Evolutionary conservation across 2,329 filamentous ascomycete species (phyloP), one percentile per base, ranked within the genome.

Genomic region (Claviceps capensis): DNA sequence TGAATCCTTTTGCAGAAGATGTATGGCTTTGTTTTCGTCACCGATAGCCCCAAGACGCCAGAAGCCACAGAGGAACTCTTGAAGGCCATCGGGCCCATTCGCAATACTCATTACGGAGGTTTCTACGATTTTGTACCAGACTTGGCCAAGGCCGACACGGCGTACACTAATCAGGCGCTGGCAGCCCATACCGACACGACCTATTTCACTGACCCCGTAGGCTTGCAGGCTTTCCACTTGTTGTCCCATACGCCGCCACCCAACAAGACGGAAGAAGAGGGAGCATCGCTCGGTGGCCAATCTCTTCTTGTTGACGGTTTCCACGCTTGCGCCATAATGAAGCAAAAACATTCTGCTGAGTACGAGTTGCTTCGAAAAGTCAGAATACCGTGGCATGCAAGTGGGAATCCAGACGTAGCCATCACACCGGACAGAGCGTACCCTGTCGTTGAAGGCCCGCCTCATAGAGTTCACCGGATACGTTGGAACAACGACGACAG

Each of bases 401-500:
- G 86, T 55, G 93, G 93, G 9, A 96, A 96, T 61, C 73, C 85
- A 55, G 88, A 86, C 36, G 85, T 90, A 56, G 85, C 80, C 38
- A 90, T 96, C 55, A 77, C 85, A 48, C 88, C 91, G 0, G 78
- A 83, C 53, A 72, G 69, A 43, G 69, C 76, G 3, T 86, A 84
- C 53, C 86, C 89, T 0, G 87, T 95, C 1, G 70, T 97, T 8
- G 81, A 83, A 52, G 69, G 81, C 44, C 72, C 81, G 47, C 64
- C 69, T 7, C 56, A 56, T 11, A 53, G 62, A 30, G 46, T 77
- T 47, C 63, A 65, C 19, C 83, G 88, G 52, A 74, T 97, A 6
- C 78, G 91, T 51, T 98, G 93, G 93, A 98, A 98, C 66, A 91
- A 90, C 57, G 85, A 88, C 56, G 93, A 97, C 65, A 76, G 93